Percentiles rank a stretch among this genome's conserved stretches.
phyloP scores from a whole-genome alignment of 495 filamentous ascomycete species.

The Tuber aestivum region DNA sequence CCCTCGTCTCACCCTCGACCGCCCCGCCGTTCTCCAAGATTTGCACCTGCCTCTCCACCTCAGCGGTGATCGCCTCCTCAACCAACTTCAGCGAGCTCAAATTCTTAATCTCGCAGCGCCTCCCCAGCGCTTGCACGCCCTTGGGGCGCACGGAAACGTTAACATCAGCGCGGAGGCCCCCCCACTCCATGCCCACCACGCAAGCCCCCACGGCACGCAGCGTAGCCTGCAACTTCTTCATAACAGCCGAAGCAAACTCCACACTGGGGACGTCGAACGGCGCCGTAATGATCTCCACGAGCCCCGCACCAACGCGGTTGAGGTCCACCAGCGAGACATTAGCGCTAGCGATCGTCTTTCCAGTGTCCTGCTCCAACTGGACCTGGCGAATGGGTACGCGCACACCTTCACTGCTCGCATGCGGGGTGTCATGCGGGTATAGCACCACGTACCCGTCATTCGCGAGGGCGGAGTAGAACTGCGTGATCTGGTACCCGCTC shows the following conservation, averaged over 20 bases:
- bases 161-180: slow-evolving; percentile 85
- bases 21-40: slow-evolving; percentile 71
- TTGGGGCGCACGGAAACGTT: slow-evolving; percentile 79
- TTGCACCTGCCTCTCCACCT: slow-evolving; percentile 78
- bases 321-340: slow-evolving; percentile 79
- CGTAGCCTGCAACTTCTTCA: slow-evolving; percentile 79
- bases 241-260: slow-evolving; percentile 77
- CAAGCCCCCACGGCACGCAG: slow-evolving; percentile 76
- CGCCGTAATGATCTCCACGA: slow-evolving; percentile 91
- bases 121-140: slow-evolving; percentile 58
- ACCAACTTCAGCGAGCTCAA: slow-evolving; percentile 89
- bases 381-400: slow-evolving; percentile 80
- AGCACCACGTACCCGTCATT: slow-evolving; percentile 65
- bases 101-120: slow-evolving; percentile 97
- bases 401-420: slow-evolving; percentile 54
- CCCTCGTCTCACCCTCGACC: slow-evolving; percentile 82
- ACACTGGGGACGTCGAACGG: slow-evolving; percentile 47
- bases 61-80: slow-evolving; percentile 85
- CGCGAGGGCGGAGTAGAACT: slow-evolving; percentile 88
- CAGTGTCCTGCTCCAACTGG: slow-evolving; percentile 96
- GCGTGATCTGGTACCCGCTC: slow-evolving; percentile 92
- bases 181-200: slow-evolving; percentile 84
- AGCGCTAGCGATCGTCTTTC: slow-evolving; percentile 75
- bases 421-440: slow-evolving; percentile 62
- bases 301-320: slow-evolving; percentile 82